These are phyloP conservation scores for Xerocomellus dryophilus DNA, from an alignment of 768 basidiomycete species.

Conservation along the genomic window DNA sequence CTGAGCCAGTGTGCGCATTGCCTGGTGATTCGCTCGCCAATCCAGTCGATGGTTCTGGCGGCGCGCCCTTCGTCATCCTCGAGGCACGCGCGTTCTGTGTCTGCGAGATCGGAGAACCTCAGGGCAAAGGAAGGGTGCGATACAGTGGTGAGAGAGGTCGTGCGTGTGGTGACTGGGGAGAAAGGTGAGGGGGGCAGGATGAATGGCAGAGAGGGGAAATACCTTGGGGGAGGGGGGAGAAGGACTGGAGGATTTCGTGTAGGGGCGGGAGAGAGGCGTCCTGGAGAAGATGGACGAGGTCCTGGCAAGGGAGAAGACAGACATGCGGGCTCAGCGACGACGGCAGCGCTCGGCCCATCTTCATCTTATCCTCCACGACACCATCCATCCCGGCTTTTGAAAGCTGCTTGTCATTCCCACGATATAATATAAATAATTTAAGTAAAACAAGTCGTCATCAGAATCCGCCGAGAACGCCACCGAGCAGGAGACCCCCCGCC, in stretches of 20 bases:
- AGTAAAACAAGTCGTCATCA: constrained; percentile 21
- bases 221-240: constrained; percentile 83
- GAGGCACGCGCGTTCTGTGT: constrained; percentile 69
- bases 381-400: not conserved
- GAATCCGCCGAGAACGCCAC: constrained; percentile 43
- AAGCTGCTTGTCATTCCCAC: constrained; percentile 2
- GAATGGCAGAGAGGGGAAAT: constrained; percentile 14
- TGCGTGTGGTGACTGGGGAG: constrained; percentile 71
- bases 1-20: constrained; percentile 70
- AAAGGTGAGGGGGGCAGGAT: constrained; percentile 4
- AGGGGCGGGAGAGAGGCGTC: constrained; percentile 63
- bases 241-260: constrained; percentile 75
- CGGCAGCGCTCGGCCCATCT: constrained; percentile 57
- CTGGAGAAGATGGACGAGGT: constrained; percentile 60
- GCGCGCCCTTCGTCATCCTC: constrained; percentile 82
- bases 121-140: constrained; percentile 70
- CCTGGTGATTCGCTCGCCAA: constrained; percentile 64
- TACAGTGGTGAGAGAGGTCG: constrained; percentile 66
- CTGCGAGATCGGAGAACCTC: constrained; percentile 71
- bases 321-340: constrained; percentile 80
- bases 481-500: constrained; percentile 50
- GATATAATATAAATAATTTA: constrained; percentile 1
- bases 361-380: constrained; percentile 2
- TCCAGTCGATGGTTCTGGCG: constrained; percentile 82
- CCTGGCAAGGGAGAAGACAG: constrained; percentile 67